Conservation (phyloP, 768 basidiomycete genomes). For the Rhizopogon salebrosus region DNA sequence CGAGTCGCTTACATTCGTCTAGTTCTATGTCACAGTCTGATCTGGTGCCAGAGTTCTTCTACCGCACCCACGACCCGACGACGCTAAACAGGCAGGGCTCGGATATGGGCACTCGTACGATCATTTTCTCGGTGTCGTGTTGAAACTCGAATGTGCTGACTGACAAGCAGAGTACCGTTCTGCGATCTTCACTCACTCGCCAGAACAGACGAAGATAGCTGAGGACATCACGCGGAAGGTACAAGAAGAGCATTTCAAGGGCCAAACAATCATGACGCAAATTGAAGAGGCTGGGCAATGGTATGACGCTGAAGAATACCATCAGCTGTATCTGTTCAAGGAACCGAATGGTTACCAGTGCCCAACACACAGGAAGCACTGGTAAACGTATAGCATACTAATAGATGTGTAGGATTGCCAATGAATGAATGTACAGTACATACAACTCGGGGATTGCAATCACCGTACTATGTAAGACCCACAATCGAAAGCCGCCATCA, state of each 20-base stretch:
- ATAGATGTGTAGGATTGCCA: too few species aligned
- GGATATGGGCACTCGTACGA: conserved; percentile 73
- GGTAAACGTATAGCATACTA: conserved; percentile 41
- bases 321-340: conserved; percentile 74
- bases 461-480: neutral
- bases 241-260: conserved; percentile 77
- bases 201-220: conserved; percentile 70
- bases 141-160: conserved; percentile 1
- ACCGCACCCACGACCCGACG: conserved; percentile 91
- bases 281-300: conserved; percentile 67
- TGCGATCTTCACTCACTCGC: conserved; percentile 76
- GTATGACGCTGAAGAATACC: conserved; percentile 82
- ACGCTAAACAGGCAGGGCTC: conserved; percentile 73
- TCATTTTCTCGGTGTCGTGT: neutral
- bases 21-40: neutral
- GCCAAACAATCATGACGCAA: conserved; percentile 72
- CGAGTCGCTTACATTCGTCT: conserved; percentile 35
- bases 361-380: conserved; percentile 80
- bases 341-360: conserved; percentile 91
- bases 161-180: conserved; percentile 77
- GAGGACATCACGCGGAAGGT: conserved; percentile 77
- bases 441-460: neutral
- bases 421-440: neutral
- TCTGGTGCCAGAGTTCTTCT: conserved; percentile 72
- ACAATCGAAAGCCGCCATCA: conserved; percentile 40